A percentile compares a stretch with the other conserved stretches of the same genome.
Conservation (phyloP, 495 filamentous ascomycete species). For the Trichodelitschia bisporula region DNA sequence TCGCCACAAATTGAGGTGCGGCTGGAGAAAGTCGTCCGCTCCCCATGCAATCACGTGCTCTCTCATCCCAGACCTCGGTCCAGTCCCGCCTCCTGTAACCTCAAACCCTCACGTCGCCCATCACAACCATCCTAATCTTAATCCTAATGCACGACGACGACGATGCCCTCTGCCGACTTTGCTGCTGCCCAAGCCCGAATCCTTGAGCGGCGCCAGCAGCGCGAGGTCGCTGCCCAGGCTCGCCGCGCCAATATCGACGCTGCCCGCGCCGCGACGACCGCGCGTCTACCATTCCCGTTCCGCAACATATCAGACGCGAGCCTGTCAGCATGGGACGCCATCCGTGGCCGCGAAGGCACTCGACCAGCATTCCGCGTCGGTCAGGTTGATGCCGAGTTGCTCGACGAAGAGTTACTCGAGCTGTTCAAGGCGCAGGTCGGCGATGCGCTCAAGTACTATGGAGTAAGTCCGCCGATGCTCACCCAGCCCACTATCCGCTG, state of each 20-base stretch:
- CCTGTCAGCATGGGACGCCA: conserved; percentile 36
- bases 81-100: conserved; percentile 2
- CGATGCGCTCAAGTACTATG: conserved; percentile 72
- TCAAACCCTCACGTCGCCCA: neutral
- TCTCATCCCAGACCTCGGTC: no score
- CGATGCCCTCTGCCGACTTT: conserved; percentile 58
- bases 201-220: conserved; percentile 46
- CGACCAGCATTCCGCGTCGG: conserved; percentile 77
- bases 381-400: conserved; percentile 84
- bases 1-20: no score
- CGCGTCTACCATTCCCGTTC: conserved; percentile 39
- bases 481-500: no score
- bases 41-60: no score
- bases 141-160: conserved; percentile 4
- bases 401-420: conserved; percentile 81
- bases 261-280: conserved; percentile 28
- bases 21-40: no score
- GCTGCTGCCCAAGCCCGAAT: conserved; percentile 67
- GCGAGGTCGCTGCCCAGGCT: conserved; percentile 34
- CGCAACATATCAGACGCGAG: conserved; percentile 29
- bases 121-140: no score
- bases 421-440: conserved; percentile 70
- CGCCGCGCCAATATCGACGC: conserved; percentile 29
- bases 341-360: conserved; percentile 55
- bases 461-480: conserved; percentile 31